Conservation (phyloP, 805 yeast species). For the Wickerhamiella azymoides region DNA sequence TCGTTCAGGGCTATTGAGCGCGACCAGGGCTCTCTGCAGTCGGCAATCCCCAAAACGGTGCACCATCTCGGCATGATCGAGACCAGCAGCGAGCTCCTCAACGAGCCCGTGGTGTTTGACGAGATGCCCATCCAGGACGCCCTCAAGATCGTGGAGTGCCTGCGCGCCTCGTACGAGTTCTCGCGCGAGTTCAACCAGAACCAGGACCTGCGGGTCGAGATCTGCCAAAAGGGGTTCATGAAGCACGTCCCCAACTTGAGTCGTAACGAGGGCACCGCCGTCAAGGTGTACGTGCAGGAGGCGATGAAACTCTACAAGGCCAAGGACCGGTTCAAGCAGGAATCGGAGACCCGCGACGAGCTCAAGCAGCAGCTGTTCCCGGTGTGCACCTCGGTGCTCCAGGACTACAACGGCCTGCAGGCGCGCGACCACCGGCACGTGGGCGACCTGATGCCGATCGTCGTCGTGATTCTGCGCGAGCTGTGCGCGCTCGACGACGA, state of each 20-base stretch:
- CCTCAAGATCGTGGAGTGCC: slow-evolving; percentile 41
- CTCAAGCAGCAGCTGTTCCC: slow-evolving; percentile 47
- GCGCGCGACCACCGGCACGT: slow-evolving; percentile 60
- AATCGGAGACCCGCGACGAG: slow-evolving; percentile 32
- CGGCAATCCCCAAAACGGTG: slow-evolving; percentile 84
- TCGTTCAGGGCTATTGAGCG: slow-evolving; percentile 10
- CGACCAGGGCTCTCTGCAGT: slow-evolving; percentile 29
- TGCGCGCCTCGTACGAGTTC: slow-evolving; percentile 63
- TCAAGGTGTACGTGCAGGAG: slow-evolving; percentile 72
- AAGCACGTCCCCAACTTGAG: slow-evolving; percentile 83
- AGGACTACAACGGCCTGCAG: slow-evolving; percentile 57
- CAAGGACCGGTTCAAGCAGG: slow-evolving; percentile 33
- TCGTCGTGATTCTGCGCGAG: slow-evolving; percentile 75
- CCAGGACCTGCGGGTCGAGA: slow-evolving; percentile 69
- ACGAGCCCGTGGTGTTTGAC: slow-evolving; percentile 44
- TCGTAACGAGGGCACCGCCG: slow-evolving; percentile 81
- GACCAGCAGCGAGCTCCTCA: slow-evolving; percentile 65
- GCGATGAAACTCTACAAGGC: slow-evolving; percentile 70
- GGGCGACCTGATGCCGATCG: slow-evolving; percentile 82
- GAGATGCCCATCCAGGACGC: slow-evolving; percentile 54
- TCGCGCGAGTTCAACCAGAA: slow-evolving; percentile 81
- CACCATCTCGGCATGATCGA: slow-evolving; percentile 82
- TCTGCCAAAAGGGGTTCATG: slow-evolving; percentile 86
- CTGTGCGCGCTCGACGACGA: slow-evolving; percentile 59
- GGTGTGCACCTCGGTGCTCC: slow-evolving; percentile 56